Conservation (phyloP, 306 rosid genomes). For the Vachellia collinsii region DNA sequence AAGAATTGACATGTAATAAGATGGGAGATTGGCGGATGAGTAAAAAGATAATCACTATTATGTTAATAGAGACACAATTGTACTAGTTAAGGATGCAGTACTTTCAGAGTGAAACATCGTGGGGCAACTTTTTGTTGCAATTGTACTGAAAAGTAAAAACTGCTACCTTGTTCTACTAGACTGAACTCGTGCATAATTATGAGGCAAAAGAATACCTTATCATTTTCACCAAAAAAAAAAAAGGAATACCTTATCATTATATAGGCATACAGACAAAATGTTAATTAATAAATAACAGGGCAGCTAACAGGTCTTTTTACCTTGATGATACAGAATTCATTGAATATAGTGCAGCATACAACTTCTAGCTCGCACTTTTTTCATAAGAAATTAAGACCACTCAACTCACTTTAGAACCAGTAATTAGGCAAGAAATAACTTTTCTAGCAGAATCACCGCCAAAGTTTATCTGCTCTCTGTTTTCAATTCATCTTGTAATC, state of each 20-base stretch:
- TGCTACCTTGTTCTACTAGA: neutral
- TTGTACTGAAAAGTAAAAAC: neutral
- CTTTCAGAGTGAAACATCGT: neutral
- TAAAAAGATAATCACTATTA: neutral
- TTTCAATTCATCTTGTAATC: conserved; percentile 22
- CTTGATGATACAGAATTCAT: conserved; percentile 2
- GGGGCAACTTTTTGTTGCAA: neutral
- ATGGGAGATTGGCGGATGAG: neutral
- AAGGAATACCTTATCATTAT: neutral
- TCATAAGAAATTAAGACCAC: neutral
- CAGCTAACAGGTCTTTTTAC: neutral
- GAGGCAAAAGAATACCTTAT: neutral
- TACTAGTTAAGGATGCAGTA: neutral
- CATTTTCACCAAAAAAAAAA: too few relatives aligned
- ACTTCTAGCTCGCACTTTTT: conserved; percentile 11
- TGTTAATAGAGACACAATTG: neutral
- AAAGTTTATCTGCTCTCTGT: conserved; percentile 9
- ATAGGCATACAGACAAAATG: neutral
- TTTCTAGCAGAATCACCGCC: conserved; percentile 6
- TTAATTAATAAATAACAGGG: neutral
- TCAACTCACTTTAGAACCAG: conserved; percentile 32
- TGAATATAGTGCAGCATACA: conserved; percentile 3
- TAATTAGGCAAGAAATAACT: conserved; percentile 10
- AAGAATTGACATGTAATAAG: neutral
- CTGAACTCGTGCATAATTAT: neutral